Evolutionary conservation across 2,329 filamentous ascomycete species (phyloP), one percentile per base, ranked within the genome.

Genomic region (Coleophoma cylindrospora): DNA sequence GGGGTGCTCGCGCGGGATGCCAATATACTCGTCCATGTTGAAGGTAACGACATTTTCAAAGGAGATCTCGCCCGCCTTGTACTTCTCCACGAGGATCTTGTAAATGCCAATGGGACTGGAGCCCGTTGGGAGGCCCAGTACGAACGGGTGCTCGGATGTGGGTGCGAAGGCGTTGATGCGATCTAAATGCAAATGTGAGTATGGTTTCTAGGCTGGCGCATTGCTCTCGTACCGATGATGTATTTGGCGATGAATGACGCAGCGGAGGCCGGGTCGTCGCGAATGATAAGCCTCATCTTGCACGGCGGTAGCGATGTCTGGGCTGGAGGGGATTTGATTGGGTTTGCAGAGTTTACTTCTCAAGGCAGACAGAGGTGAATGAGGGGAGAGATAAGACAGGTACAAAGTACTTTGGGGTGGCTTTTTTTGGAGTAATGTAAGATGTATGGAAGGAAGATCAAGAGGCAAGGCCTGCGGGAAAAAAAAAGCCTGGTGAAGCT

Each of bases 21-120:
- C 87, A 57, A 94, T 87, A 63, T 95, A 95, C 71, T 95, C 89
- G 70, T 95, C 89, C 89, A 94, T 94, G 70, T 94, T 94, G 76
- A 95, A 95, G 22, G 89, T 95, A 64, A 94, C 80, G 62, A 95
- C 88, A 85, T 95, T 81, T 64, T 86, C 84, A 67, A 95, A 95
- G 1, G 89, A 92, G 62, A 95, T 84, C 58, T 76, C 71, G 62
- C 84, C 84, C 57, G 80, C 76, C 70, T 87, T 87, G 74, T 84
- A 83, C 64, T 79, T 79, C 61, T 80, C 70, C 45, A 94, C 89
- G 22, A 95, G 78, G 58, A 84, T 77, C 66, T 83, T 82, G 73
- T 95, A 95, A 57, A 94, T 83, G 47, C 81, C 76, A 54, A 91
- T 79, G 2, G 89, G 89, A 55, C 86, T 91, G 61, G 87, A 91